A percentile compares a stretch with the other conserved stretches of the same genome.
phyloP scores from a whole-genome alignment of 345 rosid genomes.

The Lepidium aucheri region DNA sequence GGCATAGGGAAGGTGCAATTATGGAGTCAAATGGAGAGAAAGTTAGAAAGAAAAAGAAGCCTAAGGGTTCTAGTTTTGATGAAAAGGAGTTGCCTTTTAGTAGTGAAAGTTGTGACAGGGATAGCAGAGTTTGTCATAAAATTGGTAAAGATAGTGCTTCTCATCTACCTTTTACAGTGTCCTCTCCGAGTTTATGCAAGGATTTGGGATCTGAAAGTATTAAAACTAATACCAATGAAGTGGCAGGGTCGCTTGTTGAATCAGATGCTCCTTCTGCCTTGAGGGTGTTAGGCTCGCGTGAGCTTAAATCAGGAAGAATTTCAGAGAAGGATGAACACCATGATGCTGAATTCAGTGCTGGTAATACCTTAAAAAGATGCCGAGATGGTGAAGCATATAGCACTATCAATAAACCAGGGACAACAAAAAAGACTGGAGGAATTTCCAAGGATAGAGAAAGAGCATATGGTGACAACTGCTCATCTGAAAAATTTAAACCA shows the following conservation, averaged over 20 bases:
- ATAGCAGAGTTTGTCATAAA: constrained; percentile 37
- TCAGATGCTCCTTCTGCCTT: constrained; percentile 47
- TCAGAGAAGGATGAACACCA: constrained; percentile 25
- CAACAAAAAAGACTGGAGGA: constrained; percentile 30
- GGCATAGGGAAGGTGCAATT: constrained; percentile 18
- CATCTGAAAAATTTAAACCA: neutral
- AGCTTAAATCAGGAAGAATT: constrained; percentile 25
- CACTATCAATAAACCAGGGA: constrained; percentile 14
- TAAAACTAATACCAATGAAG: constrained; percentile 27
- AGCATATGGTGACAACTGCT: neutral
- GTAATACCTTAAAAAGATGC: constrained; percentile 18
- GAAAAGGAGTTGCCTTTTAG: constrained; percentile 51
- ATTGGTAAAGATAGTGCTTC: constrained; percentile 19
- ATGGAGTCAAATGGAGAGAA: constrained; percentile 49
- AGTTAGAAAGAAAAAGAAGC: constrained; percentile 50
- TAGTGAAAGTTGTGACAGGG: constrained; percentile 43
- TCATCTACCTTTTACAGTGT: constrained; percentile 30
- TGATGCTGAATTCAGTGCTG: constrained; percentile 17
- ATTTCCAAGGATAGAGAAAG: constrained; percentile 9
- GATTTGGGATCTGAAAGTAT: constrained; percentile 43
- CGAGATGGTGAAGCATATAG: constrained; percentile 27
- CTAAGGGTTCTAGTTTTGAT: constrained; percentile 43
- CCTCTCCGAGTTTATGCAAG: constrained; percentile 70
- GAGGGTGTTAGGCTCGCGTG: constrained; percentile 24
- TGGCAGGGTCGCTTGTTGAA: constrained; percentile 44